Percentiles rank a stretch among this genome's conserved stretches.
Evolutionary conservation across 148 eudicot genomes (phyloP).

Genomic region (Persicaria maculosa): DNA sequence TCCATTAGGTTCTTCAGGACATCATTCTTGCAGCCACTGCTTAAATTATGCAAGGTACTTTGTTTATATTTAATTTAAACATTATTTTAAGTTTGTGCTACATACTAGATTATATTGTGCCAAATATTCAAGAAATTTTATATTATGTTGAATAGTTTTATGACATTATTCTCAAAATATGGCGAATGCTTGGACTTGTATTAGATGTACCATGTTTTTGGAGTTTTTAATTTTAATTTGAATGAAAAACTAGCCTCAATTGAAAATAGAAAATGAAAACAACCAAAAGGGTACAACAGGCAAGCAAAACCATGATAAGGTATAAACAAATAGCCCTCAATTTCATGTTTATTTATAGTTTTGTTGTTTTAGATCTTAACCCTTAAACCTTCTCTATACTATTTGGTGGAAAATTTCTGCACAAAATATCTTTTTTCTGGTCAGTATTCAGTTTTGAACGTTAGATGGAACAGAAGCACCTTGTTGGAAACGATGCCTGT

Average conservation of each 20-base stretch:
- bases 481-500: too few species aligned
- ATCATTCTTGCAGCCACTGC: constrained; percentile 77
- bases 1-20: constrained; percentile 69
- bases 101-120: neutral
- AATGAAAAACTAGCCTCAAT: neutral
- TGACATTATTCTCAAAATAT: neutral
- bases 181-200: neutral
- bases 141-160: neutral
- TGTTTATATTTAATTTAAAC: neutral
- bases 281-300: neutral
- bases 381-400: too few species aligned
- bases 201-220: neutral
- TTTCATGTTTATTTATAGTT: too few species aligned
- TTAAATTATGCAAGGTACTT: constrained; percentile 83
- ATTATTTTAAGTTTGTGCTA: neutral
- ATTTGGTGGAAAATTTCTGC: too few species aligned
- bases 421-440: too few species aligned
- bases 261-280: neutral
- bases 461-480: too few species aligned
- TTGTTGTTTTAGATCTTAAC: too few species aligned
- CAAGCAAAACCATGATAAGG: neutral
- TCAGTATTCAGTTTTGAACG: too few species aligned
- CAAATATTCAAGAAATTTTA: neutral
- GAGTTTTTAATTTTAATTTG: neutral
- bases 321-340: too few species aligned